A percentile compares a stretch with the other conserved stretches of the same genome.
Evolutionary conservation across 2,329 filamentous ascomycete genomes (phyloP).

Genomic region (Talaromyces sp.): DNA sequence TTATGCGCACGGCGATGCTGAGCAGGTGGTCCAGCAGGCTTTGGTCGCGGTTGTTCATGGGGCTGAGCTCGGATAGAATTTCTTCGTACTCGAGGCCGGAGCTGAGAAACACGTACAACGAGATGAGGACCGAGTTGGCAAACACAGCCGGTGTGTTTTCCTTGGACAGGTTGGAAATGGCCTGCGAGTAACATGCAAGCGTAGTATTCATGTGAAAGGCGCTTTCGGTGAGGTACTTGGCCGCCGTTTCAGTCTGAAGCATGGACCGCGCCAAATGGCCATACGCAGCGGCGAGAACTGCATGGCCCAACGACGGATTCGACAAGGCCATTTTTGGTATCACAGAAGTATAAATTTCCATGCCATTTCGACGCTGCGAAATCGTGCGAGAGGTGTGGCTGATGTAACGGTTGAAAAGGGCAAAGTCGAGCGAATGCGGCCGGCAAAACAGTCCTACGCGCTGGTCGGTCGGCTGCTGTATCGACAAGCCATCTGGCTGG

Average conservation of each 20-base stretch:
- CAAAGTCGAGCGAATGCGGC: neutral
- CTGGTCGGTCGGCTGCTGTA: neutral
- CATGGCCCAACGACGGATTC: neutral
- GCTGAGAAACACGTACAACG: neutral
- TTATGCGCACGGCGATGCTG: neutral
- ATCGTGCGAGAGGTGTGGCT: neutral
- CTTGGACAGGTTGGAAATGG: neutral
- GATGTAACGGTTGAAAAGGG: neutral
- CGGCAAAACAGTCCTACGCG: neutral
- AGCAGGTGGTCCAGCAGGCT: neutral
- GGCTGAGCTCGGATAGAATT: neutral
- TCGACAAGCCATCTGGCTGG: neutral
- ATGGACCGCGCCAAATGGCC: neutral
- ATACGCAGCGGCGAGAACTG: neutral
- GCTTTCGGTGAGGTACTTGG: neutral
- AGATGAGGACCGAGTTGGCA: neutral
- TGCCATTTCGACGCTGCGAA: neutral
- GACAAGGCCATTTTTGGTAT: neutral
- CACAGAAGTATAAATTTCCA: neutral
- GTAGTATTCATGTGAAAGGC: neutral
- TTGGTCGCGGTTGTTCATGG: neutral
- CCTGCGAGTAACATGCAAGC: neutral
- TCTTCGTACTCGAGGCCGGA: neutral
- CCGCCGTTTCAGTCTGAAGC: neutral
- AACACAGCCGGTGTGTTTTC: neutral